These are phyloP conservation scores for Hypoxylon sp. DNA, from an alignment of 2,329 filamentous ascomycete genomes.

Conservation along the genomic window DNA sequence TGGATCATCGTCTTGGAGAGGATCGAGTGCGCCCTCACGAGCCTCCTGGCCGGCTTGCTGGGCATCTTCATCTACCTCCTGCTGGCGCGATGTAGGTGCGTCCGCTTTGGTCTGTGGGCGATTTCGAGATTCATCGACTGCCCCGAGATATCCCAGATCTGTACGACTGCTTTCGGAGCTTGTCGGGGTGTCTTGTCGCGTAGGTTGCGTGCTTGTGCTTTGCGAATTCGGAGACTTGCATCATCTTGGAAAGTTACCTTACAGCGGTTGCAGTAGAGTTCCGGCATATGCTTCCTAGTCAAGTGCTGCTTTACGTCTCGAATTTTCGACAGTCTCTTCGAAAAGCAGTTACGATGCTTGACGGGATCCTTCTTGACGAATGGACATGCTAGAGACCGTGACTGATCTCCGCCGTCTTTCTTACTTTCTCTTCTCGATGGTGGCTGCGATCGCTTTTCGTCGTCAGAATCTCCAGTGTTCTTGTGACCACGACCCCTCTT, in stretches of 20 bases:
- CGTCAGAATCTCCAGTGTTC: conserved; percentile 2
- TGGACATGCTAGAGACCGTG: conserved; percentile 36
- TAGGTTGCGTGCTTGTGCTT: neutral
- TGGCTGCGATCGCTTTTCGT: conserved; percentile 1
- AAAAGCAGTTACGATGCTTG: conserved; percentile 31
- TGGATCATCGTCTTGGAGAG: neutral
- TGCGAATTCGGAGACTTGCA: neutral
- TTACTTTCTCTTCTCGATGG: conserved; percentile 2
- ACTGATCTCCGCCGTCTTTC: neutral
- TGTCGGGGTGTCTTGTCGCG: neutral
- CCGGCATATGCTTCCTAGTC: conserved; percentile 26
- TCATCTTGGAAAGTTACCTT: conserved; percentile 22
- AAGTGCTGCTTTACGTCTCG: conserved; percentile 46
- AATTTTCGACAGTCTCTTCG: conserved; percentile 33
- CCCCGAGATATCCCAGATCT: neutral
- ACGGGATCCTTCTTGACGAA: conserved; percentile 39
- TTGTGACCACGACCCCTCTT: conserved; percentile 8
- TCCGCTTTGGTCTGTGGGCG: neutral
- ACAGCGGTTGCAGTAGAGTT: conserved; percentile 36
- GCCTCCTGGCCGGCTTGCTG: neutral
- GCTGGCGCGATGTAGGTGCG: neutral
- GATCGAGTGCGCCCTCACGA: neutral
- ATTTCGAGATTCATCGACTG: neutral
- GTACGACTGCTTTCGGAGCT: neutral
- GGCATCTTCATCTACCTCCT: neutral